Evolutionary conservation across 2,329 filamentous ascomycete species (phyloP).

Genomic region (Monilinia aucupariae): DNA sequence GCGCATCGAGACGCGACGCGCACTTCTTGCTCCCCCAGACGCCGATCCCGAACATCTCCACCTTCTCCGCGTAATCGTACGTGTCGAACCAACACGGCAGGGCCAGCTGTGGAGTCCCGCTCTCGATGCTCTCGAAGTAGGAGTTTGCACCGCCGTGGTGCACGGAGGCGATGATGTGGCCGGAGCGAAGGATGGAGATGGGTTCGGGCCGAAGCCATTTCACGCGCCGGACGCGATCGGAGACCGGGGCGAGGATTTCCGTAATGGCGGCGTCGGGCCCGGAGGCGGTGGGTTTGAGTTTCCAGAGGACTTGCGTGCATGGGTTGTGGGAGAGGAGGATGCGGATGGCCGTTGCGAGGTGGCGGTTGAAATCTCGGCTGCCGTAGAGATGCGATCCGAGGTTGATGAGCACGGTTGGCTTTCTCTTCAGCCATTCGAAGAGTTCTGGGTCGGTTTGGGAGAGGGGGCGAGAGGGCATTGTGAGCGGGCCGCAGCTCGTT

Average conservation of each 20-base stretch:
- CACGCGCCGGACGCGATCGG: conserved; percentile 37
- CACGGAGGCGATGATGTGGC: conserved; percentile 36
- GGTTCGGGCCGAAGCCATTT: conserved; percentile 41
- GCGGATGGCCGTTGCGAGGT: conserved; percentile 39
- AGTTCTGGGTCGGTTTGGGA: conserved; percentile 40
- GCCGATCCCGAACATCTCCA: conserved; percentile 42
- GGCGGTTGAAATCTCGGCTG: conserved; percentile 33
- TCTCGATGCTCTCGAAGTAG: conserved; percentile 40
- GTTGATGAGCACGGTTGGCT: conserved; percentile 45
- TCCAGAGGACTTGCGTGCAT: conserved; percentile 37
- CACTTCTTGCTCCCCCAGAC: conserved; percentile 6
- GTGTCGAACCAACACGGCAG: conserved; percentile 45
- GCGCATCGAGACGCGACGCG: not conserved
- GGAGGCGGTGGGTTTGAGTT: conserved; percentile 28
- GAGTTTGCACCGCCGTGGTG: conserved; percentile 41
- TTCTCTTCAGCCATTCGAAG: conserved; percentile 39
- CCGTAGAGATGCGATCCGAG: conserved; percentile 38
- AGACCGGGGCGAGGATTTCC: not conserved
- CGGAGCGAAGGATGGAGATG: conserved; percentile 36
- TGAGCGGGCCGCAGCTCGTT: conserved; percentile 44
- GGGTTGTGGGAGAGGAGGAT: conserved; percentile 34
- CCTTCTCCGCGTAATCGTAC: conserved; percentile 42
- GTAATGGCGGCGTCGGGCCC: conserved; percentile 17
- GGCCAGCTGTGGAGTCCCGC: conserved; percentile 43
- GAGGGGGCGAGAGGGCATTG: conserved; percentile 36